Percentiles rank a stretch among this genome's conserved stretches.
Evolutionary conservation across 2,329 filamentous ascomycete genomes (phyloP).

Genomic region (Alternaria sp.): DNA sequence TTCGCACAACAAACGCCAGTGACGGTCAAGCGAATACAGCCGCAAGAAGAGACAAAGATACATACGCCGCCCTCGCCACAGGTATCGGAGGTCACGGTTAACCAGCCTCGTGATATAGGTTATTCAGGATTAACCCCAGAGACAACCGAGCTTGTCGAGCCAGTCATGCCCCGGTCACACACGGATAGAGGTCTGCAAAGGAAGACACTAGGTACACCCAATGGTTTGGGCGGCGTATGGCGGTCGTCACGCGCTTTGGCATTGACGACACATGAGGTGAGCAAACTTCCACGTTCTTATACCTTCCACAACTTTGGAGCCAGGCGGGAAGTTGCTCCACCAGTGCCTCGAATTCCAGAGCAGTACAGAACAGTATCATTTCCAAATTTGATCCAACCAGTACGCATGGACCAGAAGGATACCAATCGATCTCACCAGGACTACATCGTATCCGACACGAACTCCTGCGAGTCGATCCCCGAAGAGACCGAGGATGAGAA

Average conservation of each 20-base stretch:
- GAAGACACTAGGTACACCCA: slow-evolving; percentile 31
- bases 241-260: slow-evolving; percentile 32
- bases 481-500: slow-evolving; percentile 12
- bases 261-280: slow-evolving; percentile 44
- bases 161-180: slow-evolving; percentile 21
- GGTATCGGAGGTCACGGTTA: slow-evolving; percentile 11
- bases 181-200: slow-evolving; percentile 31
- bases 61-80: neutral
- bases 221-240: slow-evolving; percentile 30
- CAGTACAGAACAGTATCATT: slow-evolving; percentile 31
- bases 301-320: slow-evolving; percentile 39
- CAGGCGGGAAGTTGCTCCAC: slow-evolving; percentile 26
- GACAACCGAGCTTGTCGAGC: neutral
- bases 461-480: slow-evolving; percentile 13
- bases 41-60: slow-evolving; percentile 13
- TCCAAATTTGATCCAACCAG: slow-evolving; percentile 14
- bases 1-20: slow-evolving; percentile 31
- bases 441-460: slow-evolving; percentile 5
- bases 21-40: slow-evolving; percentile 25
- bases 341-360: slow-evolving; percentile 37
- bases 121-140: slow-evolving; percentile 23
- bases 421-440: neutral
- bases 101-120: slow-evolving; percentile 26
- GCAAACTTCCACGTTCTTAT: slow-evolving; percentile 40
- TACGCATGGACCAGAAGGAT: slow-evolving; percentile 1